Conservation (phyloP, 768 basidiomycete genomes). For the Gymnopilus dilepis region DNA sequence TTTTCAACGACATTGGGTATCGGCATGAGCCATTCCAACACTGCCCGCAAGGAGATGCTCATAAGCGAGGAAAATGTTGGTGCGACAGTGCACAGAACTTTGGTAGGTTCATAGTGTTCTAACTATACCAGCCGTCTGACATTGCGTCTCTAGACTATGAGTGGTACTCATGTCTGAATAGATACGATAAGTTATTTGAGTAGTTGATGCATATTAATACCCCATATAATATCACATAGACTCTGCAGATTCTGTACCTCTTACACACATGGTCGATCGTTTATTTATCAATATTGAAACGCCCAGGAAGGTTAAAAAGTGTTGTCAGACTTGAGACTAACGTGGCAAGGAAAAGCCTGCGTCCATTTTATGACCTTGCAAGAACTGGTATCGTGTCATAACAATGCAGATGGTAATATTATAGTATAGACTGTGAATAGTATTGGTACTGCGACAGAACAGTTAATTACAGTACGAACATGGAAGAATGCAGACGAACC, state of each 20-base stretch:
- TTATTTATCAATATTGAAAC: no score
- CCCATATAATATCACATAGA: conserved; percentile 9
- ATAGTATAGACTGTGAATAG: conserved; percentile 87
- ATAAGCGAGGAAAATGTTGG: conserved; percentile 84
- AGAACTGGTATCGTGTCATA: neutral
- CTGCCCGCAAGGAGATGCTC: conserved; percentile 79
- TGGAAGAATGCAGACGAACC: conserved; percentile 45
- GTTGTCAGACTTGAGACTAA: no score
- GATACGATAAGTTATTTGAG: conserved; percentile 68
- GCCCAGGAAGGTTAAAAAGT: no score
- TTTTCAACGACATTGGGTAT: conserved; percentile 95
- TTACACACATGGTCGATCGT: neutral
- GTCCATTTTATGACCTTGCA: neutral
- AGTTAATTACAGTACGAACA: neutral
- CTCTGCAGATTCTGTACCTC: conserved; percentile 1
- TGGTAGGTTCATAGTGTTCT: conserved; percentile 48
- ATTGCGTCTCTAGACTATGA: conserved; percentile 60
- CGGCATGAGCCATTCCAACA: conserved; percentile 95
- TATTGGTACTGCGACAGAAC: conserved; percentile 76
- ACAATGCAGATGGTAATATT: conserved; percentile 26
- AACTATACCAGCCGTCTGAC: neutral
- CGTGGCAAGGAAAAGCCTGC: no score
- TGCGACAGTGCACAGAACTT: conserved; percentile 79
- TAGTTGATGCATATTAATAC: conserved; percentile 15
- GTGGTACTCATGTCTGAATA: conserved; percentile 88